Conservation (phyloP, 2,329 filamentous ascomycete genomes). For the Talaromyces funiculosus region DNA sequence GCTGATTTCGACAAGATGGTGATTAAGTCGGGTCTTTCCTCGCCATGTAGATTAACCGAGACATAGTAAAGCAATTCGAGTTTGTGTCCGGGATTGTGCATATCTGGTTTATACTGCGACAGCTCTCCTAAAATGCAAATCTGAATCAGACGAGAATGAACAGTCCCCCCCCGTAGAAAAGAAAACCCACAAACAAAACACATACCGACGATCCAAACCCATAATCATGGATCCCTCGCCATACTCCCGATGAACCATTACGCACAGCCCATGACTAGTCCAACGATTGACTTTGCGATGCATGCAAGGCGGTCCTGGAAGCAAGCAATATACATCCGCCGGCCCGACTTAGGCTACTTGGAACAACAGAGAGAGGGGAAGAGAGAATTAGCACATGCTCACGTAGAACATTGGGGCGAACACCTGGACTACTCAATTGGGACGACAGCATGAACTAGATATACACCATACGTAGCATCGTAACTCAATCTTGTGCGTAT, state of each 20-base stretch:
- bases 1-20: background rate
- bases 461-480: background rate
- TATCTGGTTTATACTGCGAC: background rate
- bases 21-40: background rate
- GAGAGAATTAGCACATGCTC: background rate
- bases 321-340: conserved; percentile 3
- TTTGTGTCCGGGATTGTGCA: background rate
- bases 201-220: background rate
- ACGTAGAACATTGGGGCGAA: background rate
- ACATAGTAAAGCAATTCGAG: background rate
- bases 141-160: background rate
- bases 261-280: background rate
- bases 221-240: background rate
- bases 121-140: background rate
- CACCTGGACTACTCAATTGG: background rate
- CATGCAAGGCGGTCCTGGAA: conserved; percentile 4
- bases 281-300: background rate
- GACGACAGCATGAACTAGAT: conserved; percentile 9
- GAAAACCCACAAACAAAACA: background rate
- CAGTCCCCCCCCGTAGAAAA: background rate
- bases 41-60: background rate
- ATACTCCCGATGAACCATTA: background rate
- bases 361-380: background rate
- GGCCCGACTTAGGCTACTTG: background rate
- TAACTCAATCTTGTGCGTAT: background rate